These are phyloP conservation scores for Ustilago sp. DNA, from an alignment of 1,284 basidiomycete genomes.

Conservation along the genomic window DNA sequence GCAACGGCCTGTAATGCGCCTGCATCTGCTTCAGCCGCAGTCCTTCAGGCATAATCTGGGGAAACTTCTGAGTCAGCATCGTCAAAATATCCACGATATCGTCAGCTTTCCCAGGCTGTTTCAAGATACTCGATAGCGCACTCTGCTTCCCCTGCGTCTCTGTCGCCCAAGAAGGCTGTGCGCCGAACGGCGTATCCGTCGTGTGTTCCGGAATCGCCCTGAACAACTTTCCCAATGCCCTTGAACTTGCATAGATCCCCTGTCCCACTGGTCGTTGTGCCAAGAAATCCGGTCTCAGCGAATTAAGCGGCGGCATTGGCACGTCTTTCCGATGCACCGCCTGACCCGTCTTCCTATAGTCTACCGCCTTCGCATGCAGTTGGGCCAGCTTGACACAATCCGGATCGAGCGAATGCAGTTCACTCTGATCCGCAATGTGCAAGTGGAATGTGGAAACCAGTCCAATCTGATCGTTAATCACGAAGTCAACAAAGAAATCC, in stretches of 20 bases:
- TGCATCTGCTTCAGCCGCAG: constrained; percentile 20
- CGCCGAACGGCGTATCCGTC: constrained; percentile 34
- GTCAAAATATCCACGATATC: constrained; percentile 23
- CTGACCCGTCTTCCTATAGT: constrained; percentile 55
- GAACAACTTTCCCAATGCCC: constrained; percentile 31
- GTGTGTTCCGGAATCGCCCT: constrained; percentile 29
- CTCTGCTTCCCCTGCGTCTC: constrained; percentile 10
- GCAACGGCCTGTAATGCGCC: constrained; percentile 23
- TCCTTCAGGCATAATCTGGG: constrained; percentile 24
- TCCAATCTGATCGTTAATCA: constrained; percentile 74
- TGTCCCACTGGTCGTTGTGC: constrained; percentile 24
- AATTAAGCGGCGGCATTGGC: constrained; percentile 23
- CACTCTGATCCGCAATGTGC: constrained; percentile 78
- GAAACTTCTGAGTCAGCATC: constrained; percentile 14
- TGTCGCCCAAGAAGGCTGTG: constrained; percentile 9
- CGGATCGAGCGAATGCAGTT: constrained; percentile 74
- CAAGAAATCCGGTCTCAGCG: constrained; percentile 25
- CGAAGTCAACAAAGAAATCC: constrained; percentile 78
- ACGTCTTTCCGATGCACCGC: constrained; percentile 36
- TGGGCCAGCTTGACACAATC: constrained; percentile 77
- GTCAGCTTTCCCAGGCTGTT: constrained; percentile 21
- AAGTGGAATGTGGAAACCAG: constrained; percentile 75
- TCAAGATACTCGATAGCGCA: constrained; percentile 24
- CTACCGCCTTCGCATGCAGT: constrained; percentile 77
- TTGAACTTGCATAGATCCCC: constrained; percentile 22